Evolutionary conservation across 2,329 filamentous ascomycete genomes (phyloP).

Genomic region (Cladorrhinum sp.): DNA sequence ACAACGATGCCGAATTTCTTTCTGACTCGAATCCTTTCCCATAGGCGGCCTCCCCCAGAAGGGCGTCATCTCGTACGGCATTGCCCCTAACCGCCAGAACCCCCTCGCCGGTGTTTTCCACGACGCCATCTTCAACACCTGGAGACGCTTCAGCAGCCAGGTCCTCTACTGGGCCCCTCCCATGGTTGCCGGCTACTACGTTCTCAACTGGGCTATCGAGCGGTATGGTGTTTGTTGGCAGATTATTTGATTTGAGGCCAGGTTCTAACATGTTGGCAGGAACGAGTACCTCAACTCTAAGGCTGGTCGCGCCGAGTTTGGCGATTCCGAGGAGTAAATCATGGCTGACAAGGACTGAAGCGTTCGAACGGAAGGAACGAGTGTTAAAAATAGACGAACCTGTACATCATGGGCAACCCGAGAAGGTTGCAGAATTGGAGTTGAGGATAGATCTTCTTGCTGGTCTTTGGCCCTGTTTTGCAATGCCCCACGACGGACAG

Average conservation of each 20-base stretch:
- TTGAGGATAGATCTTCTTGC: slow-evolving; percentile 18
- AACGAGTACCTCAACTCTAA: slow-evolving; percentile 83
- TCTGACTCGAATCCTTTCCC: slow-evolving; percentile 25
- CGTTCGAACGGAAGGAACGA: background rate
- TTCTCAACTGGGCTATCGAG: slow-evolving; percentile 88
- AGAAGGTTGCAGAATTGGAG: slow-evolving; percentile 10
- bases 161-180: slow-evolving; percentile 86
- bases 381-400: slow-evolving; percentile 26
- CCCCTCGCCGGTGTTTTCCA: slow-evolving; percentile 74
- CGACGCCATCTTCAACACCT: slow-evolving; percentile 92
- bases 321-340: slow-evolving; percentile 41
- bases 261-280: slow-evolving; percentile 43
- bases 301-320: slow-evolving; percentile 60
- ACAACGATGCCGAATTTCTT: slow-evolving; percentile 18
- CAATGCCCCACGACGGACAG: background rate
- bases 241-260: slow-evolving; percentile 1
- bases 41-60: slow-evolving; percentile 59
- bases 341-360: background rate
- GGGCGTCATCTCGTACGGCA: slow-evolving; percentile 66
- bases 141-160: slow-evolving; percentile 80
- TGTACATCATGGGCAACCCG: slow-evolving; percentile 25
- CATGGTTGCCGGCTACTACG: slow-evolving; percentile 71
- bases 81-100: slow-evolving; percentile 86
- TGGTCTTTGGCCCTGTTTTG: background rate
- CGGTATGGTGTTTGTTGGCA: slow-evolving; percentile 57